phyloP scores from a whole-genome alignment of 257 asterid species.

The Linaria vulgaris region DNA sequence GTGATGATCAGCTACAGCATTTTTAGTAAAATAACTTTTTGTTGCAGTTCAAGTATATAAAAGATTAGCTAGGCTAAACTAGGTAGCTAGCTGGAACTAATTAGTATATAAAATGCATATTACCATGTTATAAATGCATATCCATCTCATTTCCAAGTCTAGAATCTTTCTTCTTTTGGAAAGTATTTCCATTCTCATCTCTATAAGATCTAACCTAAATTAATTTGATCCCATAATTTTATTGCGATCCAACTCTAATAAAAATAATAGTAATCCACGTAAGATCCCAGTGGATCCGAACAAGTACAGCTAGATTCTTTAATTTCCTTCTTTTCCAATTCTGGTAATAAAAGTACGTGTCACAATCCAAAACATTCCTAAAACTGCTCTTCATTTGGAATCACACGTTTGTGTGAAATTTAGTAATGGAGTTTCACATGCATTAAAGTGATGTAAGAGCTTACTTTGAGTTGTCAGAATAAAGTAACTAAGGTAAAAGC shows the following conservation, averaged over 20 bases:
- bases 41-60: too few relatives aligned
- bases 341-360: conserved; percentile 8
- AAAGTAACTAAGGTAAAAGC: neutral
- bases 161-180: conserved; percentile 9
- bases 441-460: neutral
- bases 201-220: too few relatives aligned
- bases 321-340: neutral
- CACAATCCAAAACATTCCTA: conserved; percentile 13
- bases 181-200: conserved; percentile 9
- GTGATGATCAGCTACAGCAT: too few relatives aligned
- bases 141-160: conserved; percentile 28
- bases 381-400: neutral
- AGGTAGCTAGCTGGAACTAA: conserved; percentile 27
- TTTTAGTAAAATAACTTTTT: too few relatives aligned
- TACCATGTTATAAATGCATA: neutral
- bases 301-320: neutral
- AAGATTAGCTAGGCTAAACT: neutral
- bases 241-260: too few relatives aligned
- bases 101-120: neutral
- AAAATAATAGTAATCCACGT: too few relatives aligned
- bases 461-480: conserved; percentile 10
- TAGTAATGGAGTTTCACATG: conserved; percentile 20
- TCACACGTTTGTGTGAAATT: too few relatives aligned
- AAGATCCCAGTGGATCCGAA: too few relatives aligned
- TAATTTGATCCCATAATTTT: too few relatives aligned